Evolutionary conservation across 2,329 filamentous ascomycete species (phyloP), one percentile per base, ranked within the genome.

Genomic region (Fusarium illudens): DNA sequence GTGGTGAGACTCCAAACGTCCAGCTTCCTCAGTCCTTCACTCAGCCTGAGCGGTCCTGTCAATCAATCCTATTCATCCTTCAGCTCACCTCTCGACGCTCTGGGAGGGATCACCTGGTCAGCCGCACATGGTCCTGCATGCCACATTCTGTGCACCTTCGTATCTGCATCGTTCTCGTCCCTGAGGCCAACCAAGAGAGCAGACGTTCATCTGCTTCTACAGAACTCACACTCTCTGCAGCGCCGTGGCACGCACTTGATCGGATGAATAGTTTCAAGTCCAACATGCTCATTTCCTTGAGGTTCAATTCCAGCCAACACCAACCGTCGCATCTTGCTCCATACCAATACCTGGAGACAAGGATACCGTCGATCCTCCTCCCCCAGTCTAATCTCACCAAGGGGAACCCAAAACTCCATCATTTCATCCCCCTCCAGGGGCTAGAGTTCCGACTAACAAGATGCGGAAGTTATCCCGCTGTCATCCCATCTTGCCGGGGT

Each of bases 341-440:
- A 50, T 33, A 50, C 36, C 42, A 63, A 60, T 44, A 51, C 51
- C 19, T 42, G 42, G 9, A 22, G 49, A 51, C 63, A 73, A 59
- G 70, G 70, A 60, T 64, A 55, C 33, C 36, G 62, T 54, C 60
- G 59, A 70, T 70, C 69, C 48, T 65, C 48, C 36, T 56, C 62
- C 54, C 65, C 64, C 62, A 34, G 36, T 44, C 54, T 58, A 39
- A 60, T 62, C 39, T 65, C 60, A 64, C 15, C 54, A 30, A 36
- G 50, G 61, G 64, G 60, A 61, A 33, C 34, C 30, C 37, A 25
- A 57, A 22, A 39, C 53, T 58, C 58, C 58, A 59, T 48, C 32
- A 29, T 46, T 20, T 42, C 42, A 30, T 50, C 46, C 52, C 37
- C 36, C 60, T 53, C 64, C 37, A 39, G 48, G 60, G 29, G n/a